Percentiles rank a stretch among this genome's conserved stretches.
phyloP scores from a whole-genome alignment of 768 basidiomycete species.

The Trametes cinnabarina region DNA sequence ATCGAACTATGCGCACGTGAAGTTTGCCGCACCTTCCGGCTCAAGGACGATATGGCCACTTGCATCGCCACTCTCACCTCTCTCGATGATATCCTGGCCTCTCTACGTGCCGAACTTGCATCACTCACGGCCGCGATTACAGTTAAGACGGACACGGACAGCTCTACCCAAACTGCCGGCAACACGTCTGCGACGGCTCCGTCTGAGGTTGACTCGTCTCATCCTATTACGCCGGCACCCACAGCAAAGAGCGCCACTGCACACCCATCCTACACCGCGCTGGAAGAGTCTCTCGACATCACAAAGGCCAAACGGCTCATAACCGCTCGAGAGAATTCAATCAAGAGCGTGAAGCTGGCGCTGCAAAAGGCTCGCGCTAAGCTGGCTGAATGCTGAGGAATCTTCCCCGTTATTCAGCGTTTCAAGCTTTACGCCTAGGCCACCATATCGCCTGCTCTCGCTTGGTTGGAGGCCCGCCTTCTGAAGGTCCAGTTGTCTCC shows the following conservation, averaged over 20 bases:
- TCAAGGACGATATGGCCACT: slow-evolving; percentile 66
- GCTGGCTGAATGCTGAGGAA: neutral
- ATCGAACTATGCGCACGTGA: slow-evolving; percentile 75
- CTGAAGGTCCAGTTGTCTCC: no score
- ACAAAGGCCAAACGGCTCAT: slow-evolving; percentile 66
- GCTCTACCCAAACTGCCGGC: neutral
- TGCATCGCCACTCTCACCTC: slow-evolving; percentile 52
- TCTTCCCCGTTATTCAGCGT: no score
- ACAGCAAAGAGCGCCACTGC: slow-evolving; percentile 5
- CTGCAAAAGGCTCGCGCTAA: slow-evolving; percentile 37
- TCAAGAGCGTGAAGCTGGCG: slow-evolving; percentile 57
- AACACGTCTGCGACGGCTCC: neutral
- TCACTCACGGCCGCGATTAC: slow-evolving; percentile 9
- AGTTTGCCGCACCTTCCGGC: slow-evolving; percentile 67
- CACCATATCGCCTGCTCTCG: no score
- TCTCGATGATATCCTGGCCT: slow-evolving; percentile 59
- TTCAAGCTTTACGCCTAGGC: no score
- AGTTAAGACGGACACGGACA: neutral
- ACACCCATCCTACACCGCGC: slow-evolving; percentile 44
- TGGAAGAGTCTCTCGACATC: slow-evolving; percentile 47
- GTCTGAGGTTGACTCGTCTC: neutral
- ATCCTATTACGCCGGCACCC: no score
- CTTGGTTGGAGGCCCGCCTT: no score
- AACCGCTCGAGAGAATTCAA: slow-evolving; percentile 64
- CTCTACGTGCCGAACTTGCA: slow-evolving; percentile 52